phyloP scores from a whole-genome alignment of 257 asterid genomes.

The Nicotiana tomentosiformis region DNA sequence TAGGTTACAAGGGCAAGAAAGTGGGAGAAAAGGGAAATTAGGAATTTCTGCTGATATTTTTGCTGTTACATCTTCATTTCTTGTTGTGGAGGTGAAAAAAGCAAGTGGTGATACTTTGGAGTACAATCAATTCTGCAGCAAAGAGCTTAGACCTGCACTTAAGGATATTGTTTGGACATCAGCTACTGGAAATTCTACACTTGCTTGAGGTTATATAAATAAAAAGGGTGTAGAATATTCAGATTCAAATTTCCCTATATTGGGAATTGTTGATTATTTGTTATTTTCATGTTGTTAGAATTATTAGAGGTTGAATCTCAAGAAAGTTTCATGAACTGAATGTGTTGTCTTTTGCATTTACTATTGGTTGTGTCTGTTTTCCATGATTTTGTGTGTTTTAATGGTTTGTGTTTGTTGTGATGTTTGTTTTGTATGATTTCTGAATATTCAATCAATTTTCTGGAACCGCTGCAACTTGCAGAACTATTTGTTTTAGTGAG shows the following conservation, averaged over 20 bases:
- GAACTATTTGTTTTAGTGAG: too few relatives aligned
- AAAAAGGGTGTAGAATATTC: not conserved
- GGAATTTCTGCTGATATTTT: constrained; percentile 47
- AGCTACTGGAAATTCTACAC: constrained; percentile 17
- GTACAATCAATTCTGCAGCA: constrained; percentile 45
- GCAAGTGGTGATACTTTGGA: constrained; percentile 51
- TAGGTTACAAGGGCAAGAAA: constrained; percentile 34
- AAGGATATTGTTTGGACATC: constrained; percentile 47
- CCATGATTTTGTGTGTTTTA: not conserved
- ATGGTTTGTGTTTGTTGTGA: not conserved
- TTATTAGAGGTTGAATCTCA: not conserved
- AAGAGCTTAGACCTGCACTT: constrained; percentile 47
- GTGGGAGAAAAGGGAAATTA: constrained; percentile 48
- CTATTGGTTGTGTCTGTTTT: not conserved
- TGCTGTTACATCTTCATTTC: constrained; percentile 35
- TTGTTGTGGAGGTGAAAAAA: constrained; percentile 48
- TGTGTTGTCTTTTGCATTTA: not conserved
- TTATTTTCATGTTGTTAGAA: not conserved
- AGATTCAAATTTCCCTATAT: not conserved
- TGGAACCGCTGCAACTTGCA: too few relatives aligned
- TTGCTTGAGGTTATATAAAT: constrained; percentile 12
- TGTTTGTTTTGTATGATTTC: not conserved
- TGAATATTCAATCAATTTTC: too few relatives aligned
- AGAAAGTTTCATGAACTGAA: not conserved
- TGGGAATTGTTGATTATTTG: not conserved